These are phyloP conservation scores for Lachancea cidri DNA, from an alignment of 805 yeast species.

Conservation along the genomic window DNA sequence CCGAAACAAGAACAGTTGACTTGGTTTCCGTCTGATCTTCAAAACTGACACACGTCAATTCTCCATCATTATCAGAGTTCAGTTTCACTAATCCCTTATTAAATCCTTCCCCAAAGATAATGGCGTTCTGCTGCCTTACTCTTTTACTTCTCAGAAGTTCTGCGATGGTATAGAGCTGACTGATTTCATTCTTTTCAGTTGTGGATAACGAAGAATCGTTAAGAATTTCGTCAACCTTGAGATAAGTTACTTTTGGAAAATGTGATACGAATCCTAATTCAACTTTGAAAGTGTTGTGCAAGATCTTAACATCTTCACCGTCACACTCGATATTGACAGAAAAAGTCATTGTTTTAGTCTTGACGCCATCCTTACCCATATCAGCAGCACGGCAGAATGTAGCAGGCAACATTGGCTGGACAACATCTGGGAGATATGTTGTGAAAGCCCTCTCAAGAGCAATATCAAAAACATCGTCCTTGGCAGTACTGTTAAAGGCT, in stretches of 20 bases:
- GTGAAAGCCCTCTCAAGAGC: constrained; percentile 64
- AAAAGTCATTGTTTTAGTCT: constrained; percentile 47
- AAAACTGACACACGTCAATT: constrained; percentile 14
- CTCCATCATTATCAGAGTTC: constrained; percentile 10
- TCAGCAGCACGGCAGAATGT: constrained; percentile 48
- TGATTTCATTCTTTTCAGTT: constrained; percentile 24
- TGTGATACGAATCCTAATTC: constrained; percentile 39
- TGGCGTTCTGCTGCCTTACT: constrained; percentile 34
- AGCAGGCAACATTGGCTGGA: constrained; percentile 66
- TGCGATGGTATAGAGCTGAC: constrained; percentile 29
- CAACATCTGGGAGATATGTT: constrained; percentile 63
- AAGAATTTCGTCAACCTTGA: constrained; percentile 51
- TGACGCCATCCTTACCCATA: constrained; percentile 39
- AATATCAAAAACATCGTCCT: constrained; percentile 36
- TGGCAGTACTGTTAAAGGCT: constrained; percentile 21
- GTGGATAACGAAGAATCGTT: background rate
- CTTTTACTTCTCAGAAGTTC: constrained; percentile 26
- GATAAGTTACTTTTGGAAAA: constrained; percentile 56
- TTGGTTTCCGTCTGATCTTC: constrained; percentile 31
- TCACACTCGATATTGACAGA: constrained; percentile 33
- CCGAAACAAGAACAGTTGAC: constrained; percentile 68
- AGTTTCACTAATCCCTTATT: constrained; percentile 23
- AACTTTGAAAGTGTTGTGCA: constrained; percentile 31
- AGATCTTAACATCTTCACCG: constrained; percentile 19
- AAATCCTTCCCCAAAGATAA: constrained; percentile 36